Evolutionary conservation across 345 rosid species (phyloP).

Genomic region (Mangifera indica): DNA sequence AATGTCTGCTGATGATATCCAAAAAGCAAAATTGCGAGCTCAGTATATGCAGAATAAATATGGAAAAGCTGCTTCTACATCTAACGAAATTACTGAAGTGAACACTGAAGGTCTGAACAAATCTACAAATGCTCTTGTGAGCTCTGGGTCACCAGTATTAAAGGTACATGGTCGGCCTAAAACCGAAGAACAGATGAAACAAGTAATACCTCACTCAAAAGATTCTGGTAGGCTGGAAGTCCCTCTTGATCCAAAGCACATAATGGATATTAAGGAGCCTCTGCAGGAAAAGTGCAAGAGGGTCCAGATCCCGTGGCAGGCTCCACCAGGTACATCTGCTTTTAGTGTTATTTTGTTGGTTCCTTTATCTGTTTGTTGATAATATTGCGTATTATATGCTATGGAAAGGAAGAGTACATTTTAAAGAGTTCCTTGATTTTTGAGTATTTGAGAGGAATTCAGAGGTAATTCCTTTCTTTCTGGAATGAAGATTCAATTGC

Average conservation of each 20-base stretch:
- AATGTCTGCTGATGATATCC: conserved; percentile 98
- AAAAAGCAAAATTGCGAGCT: conserved; percentile 95
- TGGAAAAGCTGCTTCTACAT: conserved; percentile 50
- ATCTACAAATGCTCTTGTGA: conserved; percentile 32
- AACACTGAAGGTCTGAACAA: conserved; percentile 44
- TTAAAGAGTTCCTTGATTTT: conserved; percentile 13
- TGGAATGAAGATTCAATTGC: conserved; percentile 14
- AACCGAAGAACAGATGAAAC: conserved; percentile 46
- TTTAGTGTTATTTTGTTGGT: conserved; percentile 23
- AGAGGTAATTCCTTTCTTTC: conserved; percentile 16
- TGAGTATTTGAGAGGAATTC: conserved; percentile 6
- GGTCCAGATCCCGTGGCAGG: conserved; percentile 64
- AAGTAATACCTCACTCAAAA: conserved; percentile 23
- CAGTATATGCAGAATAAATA: conserved; percentile 75
- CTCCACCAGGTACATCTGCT: conserved; percentile 73
- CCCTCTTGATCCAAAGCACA: conserved; percentile 31
- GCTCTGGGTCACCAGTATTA: conserved; percentile 29
- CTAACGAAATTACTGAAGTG: conserved; percentile 40
- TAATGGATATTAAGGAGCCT: conserved; percentile 45
- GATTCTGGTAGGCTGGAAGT: conserved; percentile 23
- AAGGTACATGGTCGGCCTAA: conserved; percentile 32
- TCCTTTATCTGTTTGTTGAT: conserved; percentile 16
- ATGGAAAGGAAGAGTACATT: conserved; percentile 1
- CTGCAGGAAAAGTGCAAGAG: conserved; percentile 46
- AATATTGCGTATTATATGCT: conserved; percentile 10